Percentiles rank a stretch among this genome's conserved stretches.
Evolutionary conservation across 23 red algal species (phyloP).

Genomic region (Cyanidioschyzon merolae): DNA sequence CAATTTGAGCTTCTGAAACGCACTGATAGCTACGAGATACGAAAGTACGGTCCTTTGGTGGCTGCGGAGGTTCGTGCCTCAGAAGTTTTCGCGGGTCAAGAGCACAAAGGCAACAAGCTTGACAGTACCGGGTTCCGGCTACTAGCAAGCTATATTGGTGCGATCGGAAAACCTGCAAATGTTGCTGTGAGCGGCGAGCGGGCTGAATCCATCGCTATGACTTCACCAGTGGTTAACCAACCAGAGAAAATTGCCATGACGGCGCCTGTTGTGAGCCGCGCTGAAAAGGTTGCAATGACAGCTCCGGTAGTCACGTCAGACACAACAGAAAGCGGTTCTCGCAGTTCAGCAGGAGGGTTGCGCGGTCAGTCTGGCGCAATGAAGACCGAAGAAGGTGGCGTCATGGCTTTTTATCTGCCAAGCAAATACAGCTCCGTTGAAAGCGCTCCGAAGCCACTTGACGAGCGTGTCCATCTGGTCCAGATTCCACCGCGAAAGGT

Average conservation of each 20-base stretch:
- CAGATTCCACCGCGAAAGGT: slow-evolving; percentile 34
- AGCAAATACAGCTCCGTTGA: slow-evolving; percentile 40
- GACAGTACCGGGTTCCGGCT: slow-evolving; percentile 43
- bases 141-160: slow-evolving; percentile 88
- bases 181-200: neutral
- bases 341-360: neutral
- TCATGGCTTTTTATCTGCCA: slow-evolving; percentile 73
- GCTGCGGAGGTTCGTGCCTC: slow-evolving; percentile 36
- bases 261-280: neutral
- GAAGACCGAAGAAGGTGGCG: neutral
- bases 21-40: slow-evolving; percentile 50
- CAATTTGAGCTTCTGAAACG: slow-evolving; percentile 35
- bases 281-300: slow-evolving; percentile 29
- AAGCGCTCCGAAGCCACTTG: slow-evolving; percentile 52
- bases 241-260: slow-evolving; percentile 9
- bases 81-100: slow-evolving; percentile 3
- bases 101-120: slow-evolving; percentile 13
- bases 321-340: neutral
- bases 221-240: slow-evolving; percentile 46
- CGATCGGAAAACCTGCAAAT: slow-evolving; percentile 59
- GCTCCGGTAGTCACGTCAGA: slow-evolving; percentile 24
- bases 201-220: slow-evolving; percentile 54
- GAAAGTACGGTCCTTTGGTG: slow-evolving; percentile 39
- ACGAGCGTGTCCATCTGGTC: slow-evolving; percentile 36
- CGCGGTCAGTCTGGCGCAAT: neutral